Conservation (phyloP, 2,329 filamentous ascomycete species). For the Aspergillus phoenicis region DNA sequence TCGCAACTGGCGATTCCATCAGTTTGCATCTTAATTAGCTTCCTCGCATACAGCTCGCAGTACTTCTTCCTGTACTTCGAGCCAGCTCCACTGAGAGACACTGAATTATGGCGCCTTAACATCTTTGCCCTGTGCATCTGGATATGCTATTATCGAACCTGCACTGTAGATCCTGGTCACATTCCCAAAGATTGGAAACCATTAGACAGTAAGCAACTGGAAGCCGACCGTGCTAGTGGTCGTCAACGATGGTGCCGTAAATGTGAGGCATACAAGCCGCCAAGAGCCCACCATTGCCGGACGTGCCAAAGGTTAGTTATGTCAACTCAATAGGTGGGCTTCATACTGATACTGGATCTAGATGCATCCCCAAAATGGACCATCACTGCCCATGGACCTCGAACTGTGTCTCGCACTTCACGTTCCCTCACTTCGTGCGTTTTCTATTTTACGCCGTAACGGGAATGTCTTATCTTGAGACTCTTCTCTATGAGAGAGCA, state of each 20-base stretch:
- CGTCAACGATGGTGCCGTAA: conserved; percentile 61
- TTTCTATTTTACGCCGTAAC: conserved; percentile 62
- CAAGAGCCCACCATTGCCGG: conserved; percentile 67
- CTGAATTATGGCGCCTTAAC: conserved; percentile 59
- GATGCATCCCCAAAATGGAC: conserved; percentile 67
- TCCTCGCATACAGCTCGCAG: conserved; percentile 63
- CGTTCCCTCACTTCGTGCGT: conserved; percentile 66
- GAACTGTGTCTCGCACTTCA: conserved; percentile 68
- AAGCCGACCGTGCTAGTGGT: conserved; percentile 24
- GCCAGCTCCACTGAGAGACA: conserved; percentile 52
- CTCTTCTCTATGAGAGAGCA: conserved; percentile 55
- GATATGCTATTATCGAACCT: conserved; percentile 62
- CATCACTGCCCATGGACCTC: conserved; percentile 69
- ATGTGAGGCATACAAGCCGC: conserved; percentile 64
- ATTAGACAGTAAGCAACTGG: conserved; percentile 20
- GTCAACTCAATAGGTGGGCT: not conserved
- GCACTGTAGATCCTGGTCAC: conserved; percentile 60
- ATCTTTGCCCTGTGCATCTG: conserved; percentile 56
- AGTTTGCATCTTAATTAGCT: conserved; percentile 58
- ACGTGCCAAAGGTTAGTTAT: conserved; percentile 57
- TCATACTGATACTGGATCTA: conserved; percentile 29
- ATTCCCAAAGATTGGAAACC: conserved; percentile 51
- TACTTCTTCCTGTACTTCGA: conserved; percentile 59
- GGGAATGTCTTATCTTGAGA: conserved; percentile 61
- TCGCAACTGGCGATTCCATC: conserved; percentile 55